Evolutionary conservation across 768 basidiomycete genomes (phyloP).

Genomic region (Phaffia australis): DNA sequence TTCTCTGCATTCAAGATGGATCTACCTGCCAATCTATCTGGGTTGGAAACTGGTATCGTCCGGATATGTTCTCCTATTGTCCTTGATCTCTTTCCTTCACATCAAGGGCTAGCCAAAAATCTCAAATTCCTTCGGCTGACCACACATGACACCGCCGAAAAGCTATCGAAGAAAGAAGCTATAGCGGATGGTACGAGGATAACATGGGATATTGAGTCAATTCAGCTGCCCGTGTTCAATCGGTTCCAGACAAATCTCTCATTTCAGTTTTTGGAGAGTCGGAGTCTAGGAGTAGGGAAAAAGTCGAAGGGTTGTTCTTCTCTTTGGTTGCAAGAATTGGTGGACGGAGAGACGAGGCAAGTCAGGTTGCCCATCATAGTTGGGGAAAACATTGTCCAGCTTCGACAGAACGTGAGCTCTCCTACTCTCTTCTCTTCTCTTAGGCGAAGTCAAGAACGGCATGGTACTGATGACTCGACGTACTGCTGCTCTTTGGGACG

Average conservation of each 20-base stretch:
- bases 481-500: neutral
- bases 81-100: constrained; percentile 32
- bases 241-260: constrained; percentile 45
- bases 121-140: constrained; percentile 41
- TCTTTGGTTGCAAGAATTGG: constrained; percentile 50
- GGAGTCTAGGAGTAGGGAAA: constrained; percentile 42
- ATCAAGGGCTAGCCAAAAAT: constrained; percentile 29
- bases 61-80: constrained; percentile 40
- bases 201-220: constrained; percentile 40
- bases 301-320: constrained; percentile 43
- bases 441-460: neutral
- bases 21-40: constrained; percentile 42
- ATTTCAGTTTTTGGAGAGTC: too few relatives aligned
- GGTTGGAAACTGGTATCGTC: constrained; percentile 62
- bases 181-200: constrained; percentile 37
- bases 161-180: constrained; percentile 40
- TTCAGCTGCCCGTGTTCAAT: constrained; percentile 41
- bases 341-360: constrained; percentile 45
- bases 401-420: constrained; percentile 40
- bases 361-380: constrained; percentile 45
- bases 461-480: neutral
- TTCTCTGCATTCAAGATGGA: too few relatives aligned
- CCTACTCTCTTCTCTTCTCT: neutral
- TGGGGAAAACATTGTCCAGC: constrained; percentile 37
- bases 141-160: constrained; percentile 40